Base-by-base conservation (phyloP, 441 rosid genomes). In the Metrosideros polymorpha region DNA sequence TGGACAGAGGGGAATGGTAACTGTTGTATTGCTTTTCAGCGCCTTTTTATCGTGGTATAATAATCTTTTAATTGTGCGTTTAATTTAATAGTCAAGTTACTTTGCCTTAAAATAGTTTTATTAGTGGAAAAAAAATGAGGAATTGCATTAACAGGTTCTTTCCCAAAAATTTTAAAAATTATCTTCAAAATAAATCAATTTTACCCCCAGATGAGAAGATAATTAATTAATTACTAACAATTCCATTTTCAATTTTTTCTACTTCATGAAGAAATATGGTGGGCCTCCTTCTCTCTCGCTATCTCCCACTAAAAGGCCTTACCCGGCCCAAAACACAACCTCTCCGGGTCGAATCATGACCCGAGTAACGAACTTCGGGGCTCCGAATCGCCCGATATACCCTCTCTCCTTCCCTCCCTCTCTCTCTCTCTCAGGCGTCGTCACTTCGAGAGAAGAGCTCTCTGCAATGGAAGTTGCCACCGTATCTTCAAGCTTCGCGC, bases 381-480 rank as follows among this genome's bases (percentile, higher is more conserved):
- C 66, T 86, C 25, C 82, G 18, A 63, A 84, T 56, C 77, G 49
- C 57, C 57, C 86, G 45, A 22, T 82, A 61, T 32, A 24, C 32
- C 86, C 39, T 71, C 61, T 47, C 55, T 45, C 39, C 61, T 8
- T n/a, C 57, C 13, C 87, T 13, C 50, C 6, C 50, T 6, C 76
- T 51, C 9, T 22, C 61, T 53, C 49, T 43, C 82, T 87, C 77
- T 55, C 87, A 29, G 61, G 30, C 30, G 61, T 56, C n/a, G 79
- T 42, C 79, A 10, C 47, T 71, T 10, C n/a, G n/a, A 39, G 8
- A 6, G 56, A 5, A 61, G 15, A 83, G 79, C 87, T 22, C 85
- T 32, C 87, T 53, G 79, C 88, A 86, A 94, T 92, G 97, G 96
- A 90, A 89, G 93, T 92, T 63, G 94, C 94, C 55, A 92, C 93